phyloP scores from a whole-genome alignment of 2,329 filamentous ascomycete species.

The Colletotrichum sp. region DNA sequence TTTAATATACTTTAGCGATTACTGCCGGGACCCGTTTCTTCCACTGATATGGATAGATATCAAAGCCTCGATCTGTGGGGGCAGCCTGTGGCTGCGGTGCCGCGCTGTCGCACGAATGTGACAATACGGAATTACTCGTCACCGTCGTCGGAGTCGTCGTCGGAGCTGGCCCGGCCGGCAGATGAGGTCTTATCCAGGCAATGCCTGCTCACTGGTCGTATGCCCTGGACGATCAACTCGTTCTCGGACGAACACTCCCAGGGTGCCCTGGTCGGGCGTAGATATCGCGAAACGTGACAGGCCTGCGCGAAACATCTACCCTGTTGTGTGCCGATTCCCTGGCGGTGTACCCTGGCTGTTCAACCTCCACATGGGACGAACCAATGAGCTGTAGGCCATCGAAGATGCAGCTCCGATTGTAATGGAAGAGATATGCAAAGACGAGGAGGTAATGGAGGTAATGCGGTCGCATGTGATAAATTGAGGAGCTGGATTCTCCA shows the following conservation, averaged over 20 bases:
- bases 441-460: not conserved
- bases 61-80: slow-evolving; percentile 3
- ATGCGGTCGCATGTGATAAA: not conserved
- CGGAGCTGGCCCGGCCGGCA: not conserved
- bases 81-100: not conserved
- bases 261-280: not conserved
- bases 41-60: not conserved
- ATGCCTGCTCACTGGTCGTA: not conserved
- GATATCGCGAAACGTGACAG: not conserved
- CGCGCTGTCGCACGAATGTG: not conserved
- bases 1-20: slow-evolving; percentile 4
- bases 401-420: not conserved
- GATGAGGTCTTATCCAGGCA: not conserved
- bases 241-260: not conserved
- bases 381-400: not conserved
- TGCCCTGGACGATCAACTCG: not conserved
- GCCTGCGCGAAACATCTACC: not conserved
- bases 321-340: not conserved
- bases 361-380: not conserved
- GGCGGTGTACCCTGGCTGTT: not conserved
- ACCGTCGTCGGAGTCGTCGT: not conserved
- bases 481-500: not conserved
- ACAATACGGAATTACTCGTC: not conserved
- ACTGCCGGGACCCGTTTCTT: not conserved
- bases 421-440: not conserved